A percentile compares a stretch with the other conserved stretches of the same genome.
Evolutionary conservation across 495 filamentous ascomycete species (phyloP).

Genomic region (Penicillium nucicola): DNA sequence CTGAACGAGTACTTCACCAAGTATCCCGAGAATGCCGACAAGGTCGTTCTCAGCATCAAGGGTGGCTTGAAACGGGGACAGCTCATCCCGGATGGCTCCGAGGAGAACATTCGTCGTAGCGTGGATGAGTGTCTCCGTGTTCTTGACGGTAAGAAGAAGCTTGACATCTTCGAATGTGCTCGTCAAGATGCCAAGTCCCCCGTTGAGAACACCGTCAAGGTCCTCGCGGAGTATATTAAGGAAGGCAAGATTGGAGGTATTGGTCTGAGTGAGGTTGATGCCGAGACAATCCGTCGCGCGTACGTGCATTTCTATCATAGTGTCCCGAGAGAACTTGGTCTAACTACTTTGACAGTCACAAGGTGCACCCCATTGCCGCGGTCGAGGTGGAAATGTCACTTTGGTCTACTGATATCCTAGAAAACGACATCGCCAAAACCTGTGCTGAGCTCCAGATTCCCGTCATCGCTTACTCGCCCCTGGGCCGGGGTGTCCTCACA

Average conservation of each 20-base stretch:
- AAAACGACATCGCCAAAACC: constrained; percentile 69
- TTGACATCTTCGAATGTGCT: constrained; percentile 81
- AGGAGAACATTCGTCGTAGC: constrained; percentile 58
- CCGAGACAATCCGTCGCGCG: constrained; percentile 72
- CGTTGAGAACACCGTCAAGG: constrained; percentile 54
- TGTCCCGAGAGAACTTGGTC: neutral
- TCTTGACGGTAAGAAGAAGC: constrained; percentile 69
- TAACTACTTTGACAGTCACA: constrained; percentile 37
- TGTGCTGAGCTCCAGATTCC: constrained; percentile 73
- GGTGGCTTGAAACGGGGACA: constrained; percentile 41
- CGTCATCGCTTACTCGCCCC: constrained; percentile 63
- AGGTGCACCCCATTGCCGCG: constrained; percentile 64
- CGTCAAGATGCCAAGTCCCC: constrained; percentile 64
- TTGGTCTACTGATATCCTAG: constrained; percentile 61
- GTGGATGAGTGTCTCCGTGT: constrained; percentile 59
- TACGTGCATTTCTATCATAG: constrained; percentile 16
- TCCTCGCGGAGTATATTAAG: constrained; percentile 62
- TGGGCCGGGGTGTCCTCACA: constrained; percentile 53
- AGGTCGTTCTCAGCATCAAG: constrained; percentile 60
- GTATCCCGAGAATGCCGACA: constrained; percentile 58
- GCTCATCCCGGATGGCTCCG: constrained; percentile 52
- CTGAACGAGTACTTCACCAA: constrained; percentile 57
- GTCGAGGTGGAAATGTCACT: constrained; percentile 82
- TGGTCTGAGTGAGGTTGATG: constrained; percentile 68
- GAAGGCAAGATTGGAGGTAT: constrained; percentile 79